Evolutionary conservation across 2,329 filamentous ascomycete species (phyloP).

Genomic region (Aspergillus proliferans): DNA sequence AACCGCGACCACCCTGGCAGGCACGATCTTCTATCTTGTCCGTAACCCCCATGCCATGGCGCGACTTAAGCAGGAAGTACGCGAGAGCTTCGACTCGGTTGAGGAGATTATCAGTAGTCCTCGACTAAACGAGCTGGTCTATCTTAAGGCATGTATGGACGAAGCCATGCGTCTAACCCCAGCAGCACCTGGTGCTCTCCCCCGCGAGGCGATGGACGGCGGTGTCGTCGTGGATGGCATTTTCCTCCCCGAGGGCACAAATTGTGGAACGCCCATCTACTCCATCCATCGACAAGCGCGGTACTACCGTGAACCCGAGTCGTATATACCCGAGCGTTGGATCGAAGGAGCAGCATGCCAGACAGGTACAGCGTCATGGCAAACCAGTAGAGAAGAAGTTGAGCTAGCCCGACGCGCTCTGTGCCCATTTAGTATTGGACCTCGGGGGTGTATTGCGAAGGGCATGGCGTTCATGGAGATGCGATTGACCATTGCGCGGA

Average conservation of each 20-base stretch:
- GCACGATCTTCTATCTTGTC: slow-evolving; percentile 36
- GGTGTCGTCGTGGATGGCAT: slow-evolving; percentile 33
- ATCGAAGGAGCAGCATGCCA: slow-evolving; percentile 42
- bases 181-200: slow-evolving; percentile 33
- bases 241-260: slow-evolving; percentile 46
- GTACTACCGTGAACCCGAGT: slow-evolving; percentile 57
- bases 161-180: slow-evolving; percentile 37
- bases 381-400: slow-evolving; percentile 45
- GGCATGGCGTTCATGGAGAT: slow-evolving; percentile 40
- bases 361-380: slow-evolving; percentile 30
- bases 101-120: slow-evolving; percentile 34
- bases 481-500: slow-evolving; percentile 31
- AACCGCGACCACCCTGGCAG: slow-evolving; percentile 56
- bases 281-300: slow-evolving; percentile 60
- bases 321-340: slow-evolving; percentile 62
- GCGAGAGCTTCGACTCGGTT: slow-evolving; percentile 26
- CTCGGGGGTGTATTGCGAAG: slow-evolving; percentile 39
- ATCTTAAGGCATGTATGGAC: slow-evolving; percentile 38
- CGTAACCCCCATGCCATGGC: slow-evolving; percentile 26
- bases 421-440: slow-evolving; percentile 52
- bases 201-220: slow-evolving; percentile 34
- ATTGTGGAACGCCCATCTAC: slow-evolving; percentile 62
- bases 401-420: slow-evolving; percentile 60
- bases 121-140: slow-evolving; percentile 30
- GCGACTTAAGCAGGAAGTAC: slow-evolving; percentile 31